phyloP scores from a whole-genome alignment of 129 eudicot species.

The Ambrosia trifida region DNA sequence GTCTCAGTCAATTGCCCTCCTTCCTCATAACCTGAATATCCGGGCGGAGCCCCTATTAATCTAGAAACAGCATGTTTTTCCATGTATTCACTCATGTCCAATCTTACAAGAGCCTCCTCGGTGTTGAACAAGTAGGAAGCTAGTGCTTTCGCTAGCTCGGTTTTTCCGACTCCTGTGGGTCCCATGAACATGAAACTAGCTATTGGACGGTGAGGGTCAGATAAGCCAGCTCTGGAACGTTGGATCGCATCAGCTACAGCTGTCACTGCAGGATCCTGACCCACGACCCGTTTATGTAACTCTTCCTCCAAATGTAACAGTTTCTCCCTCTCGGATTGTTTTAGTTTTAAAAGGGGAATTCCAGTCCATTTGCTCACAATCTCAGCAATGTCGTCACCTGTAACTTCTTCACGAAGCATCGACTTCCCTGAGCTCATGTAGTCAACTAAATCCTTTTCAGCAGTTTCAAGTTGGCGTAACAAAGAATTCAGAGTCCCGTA shows the following conservation, averaged over 20 bases:
- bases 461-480: constrained; percentile 81
- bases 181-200: constrained; percentile 99
- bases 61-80: constrained; percentile 94
- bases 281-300: constrained; percentile 89
- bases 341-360: constrained; percentile 88
- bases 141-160: constrained; percentile 98
- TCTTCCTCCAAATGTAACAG: constrained; percentile 74
- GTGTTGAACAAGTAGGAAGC: constrained; percentile 93
- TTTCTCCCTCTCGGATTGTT: constrained; percentile 90
- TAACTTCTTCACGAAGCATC: constrained; percentile 98
- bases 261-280: constrained; percentile 91
- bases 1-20: constrained; percentile 95
- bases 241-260: constrained; percentile 98
- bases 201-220: constrained; percentile 98
- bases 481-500: constrained; percentile 87
- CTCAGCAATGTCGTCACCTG: constrained; percentile 91
- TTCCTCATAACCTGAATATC: constrained; percentile 97
- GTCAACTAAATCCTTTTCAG: constrained; percentile 81
- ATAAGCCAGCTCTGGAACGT: constrained; percentile 93
- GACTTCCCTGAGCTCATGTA: constrained; percentile 92
- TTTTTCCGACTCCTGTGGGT: constrained; percentile 97
- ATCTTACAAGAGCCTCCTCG: constrained; percentile 93
- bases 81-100: constrained; percentile 99
- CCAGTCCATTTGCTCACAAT: constrained; percentile 99
- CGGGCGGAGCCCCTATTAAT: constrained; percentile 96